Evolutionary conservation across 2,329 filamentous ascomycete species (phyloP).

Genomic region (Colletotrichum sublineola): DNA sequence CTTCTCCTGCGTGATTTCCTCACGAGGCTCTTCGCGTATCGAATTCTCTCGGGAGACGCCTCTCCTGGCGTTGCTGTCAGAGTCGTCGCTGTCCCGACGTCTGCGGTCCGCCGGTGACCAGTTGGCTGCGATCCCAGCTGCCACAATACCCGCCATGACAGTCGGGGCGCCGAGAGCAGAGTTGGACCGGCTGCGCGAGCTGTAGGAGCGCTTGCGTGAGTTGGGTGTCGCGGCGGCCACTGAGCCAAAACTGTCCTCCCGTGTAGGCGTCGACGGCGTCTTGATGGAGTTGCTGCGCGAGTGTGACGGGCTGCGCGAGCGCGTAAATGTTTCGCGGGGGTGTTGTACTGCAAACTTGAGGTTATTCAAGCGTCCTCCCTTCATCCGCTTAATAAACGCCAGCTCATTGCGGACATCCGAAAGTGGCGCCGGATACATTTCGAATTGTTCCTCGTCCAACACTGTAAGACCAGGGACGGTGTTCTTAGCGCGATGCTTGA

Average conservation of each 20-base stretch:
- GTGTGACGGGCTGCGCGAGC: slow-evolving; percentile 73
- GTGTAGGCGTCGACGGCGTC: slow-evolving; percentile 73
- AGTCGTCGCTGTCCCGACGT: slow-evolving; percentile 53
- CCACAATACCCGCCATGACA: slow-evolving; percentile 87
- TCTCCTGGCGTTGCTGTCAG: slow-evolving; percentile 40
- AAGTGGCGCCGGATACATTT: slow-evolving; percentile 78
- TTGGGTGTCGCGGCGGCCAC: slow-evolving; percentile 68
- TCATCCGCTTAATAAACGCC: slow-evolving; percentile 82
- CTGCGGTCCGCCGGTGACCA: slow-evolving; percentile 79
- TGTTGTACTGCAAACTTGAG: slow-evolving; percentile 84
- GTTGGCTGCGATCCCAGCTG: slow-evolving; percentile 79
- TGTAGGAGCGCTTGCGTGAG: slow-evolving; percentile 75
- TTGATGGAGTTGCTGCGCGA: slow-evolving; percentile 74
- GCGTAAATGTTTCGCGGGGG: slow-evolving; percentile 76
- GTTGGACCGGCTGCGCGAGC: slow-evolving; percentile 74
- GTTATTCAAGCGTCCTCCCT: slow-evolving; percentile 85
- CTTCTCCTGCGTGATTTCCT: slow-evolving; percentile 24
- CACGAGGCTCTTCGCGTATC: slow-evolving; percentile 32
- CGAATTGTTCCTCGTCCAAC: slow-evolving; percentile 75
- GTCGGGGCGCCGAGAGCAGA: slow-evolving; percentile 81
- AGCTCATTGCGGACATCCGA: slow-evolving; percentile 85
- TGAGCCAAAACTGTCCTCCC: slow-evolving; percentile 65
- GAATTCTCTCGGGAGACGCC: slow-evolving; percentile 36
- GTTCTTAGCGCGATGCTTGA: slow-evolving; percentile 61
- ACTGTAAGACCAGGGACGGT: slow-evolving; percentile 69